Base-by-base conservation (phyloP, 2,329 filamentous ascomycete species). In the Paraphoma chrysanthemicola region DNA sequence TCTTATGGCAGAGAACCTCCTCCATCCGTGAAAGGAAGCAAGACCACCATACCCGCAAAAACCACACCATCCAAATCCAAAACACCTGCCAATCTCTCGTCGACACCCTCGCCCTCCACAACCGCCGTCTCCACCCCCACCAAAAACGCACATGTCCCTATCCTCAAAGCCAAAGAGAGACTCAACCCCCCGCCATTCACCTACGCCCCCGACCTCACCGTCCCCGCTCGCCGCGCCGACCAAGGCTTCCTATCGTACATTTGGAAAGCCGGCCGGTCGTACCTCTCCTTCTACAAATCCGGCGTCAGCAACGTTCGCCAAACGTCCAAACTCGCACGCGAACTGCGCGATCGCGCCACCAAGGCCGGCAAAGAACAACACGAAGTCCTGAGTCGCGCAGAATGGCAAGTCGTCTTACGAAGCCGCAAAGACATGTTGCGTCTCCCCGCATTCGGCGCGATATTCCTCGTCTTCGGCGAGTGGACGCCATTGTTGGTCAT, bases 231-330 rank as follows among this genome's bases (percentile, higher is more conserved):
- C 51, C 73, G 80, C 16, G 70, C 81, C 17, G 69, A 77, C 7
- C 74, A 83, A 30, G 78, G 79, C 29, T 70, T 79, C 17, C 72
- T 85, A 53, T 76, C 77, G 16, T 85, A 90, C 78, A 80, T 86
- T 59, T 85, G 86, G 69, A 73, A 78, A 43, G 79, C 88, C 29
- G 94, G 92, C 60, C 90, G 90, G 73, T 87, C 90, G 49, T 97
- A 96, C 77, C 67, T 90, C 9, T 77, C 78, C 36, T 98, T 98
- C 84, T 98, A 97, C 86, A 96, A 95, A 78, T 84, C 86, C 1
- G 94, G 93, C 16, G 78, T 97, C 31, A 88, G 88, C 71, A 87
- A 90, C 67, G 88, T 96, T 49, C 88, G 87, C 73, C 78, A 81
- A 56, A 97, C 96, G 63, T 81, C 82, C 63, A 78, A 80, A 54